Evolutionary conservation across 2,329 filamentous ascomycete species (phyloP).

Genomic region (Cladosporium sp.): DNA sequence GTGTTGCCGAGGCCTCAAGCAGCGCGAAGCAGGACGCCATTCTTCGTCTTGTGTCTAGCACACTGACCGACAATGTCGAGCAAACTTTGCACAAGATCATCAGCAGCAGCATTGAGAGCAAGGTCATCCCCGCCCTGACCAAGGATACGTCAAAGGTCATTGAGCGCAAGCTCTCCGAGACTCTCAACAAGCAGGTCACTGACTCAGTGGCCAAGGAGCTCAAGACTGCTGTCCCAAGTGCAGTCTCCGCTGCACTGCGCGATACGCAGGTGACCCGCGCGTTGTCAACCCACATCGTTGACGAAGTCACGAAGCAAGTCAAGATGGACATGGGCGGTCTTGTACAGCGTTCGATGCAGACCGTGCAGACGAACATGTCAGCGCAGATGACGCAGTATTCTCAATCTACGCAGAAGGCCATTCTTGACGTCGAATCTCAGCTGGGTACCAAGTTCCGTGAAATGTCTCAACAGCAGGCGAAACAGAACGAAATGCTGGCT

Average conservation of each 20-base stretch:
- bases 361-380: slow-evolving; percentile 45
- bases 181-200: slow-evolving; percentile 63
- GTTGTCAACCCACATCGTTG: slow-evolving; percentile 67
- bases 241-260: slow-evolving; percentile 63
- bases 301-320: slow-evolving; percentile 53
- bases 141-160: slow-evolving; percentile 63
- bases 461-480: slow-evolving; percentile 1
- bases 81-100: slow-evolving; percentile 74
- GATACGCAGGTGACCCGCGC: slow-evolving; percentile 67
- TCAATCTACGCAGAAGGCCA: slow-evolving; percentile 60
- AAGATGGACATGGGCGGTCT: slow-evolving; percentile 14
- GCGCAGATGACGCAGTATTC: slow-evolving; percentile 51
- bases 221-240: slow-evolving; percentile 62
- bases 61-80: slow-evolving; percentile 66
- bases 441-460: slow-evolving; percentile 7
- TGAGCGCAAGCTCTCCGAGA: slow-evolving; percentile 64
- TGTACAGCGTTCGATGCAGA: slow-evolving; percentile 65
- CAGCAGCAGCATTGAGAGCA: slow-evolving; percentile 66
- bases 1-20: slow-evolving; percentile 57
- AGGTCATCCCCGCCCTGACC: slow-evolving; percentile 70
- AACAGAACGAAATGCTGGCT: slow-evolving; percentile 8
- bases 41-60: slow-evolving; percentile 62
- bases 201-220: slow-evolving; percentile 67
- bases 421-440: slow-evolving; percentile 57
- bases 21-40: slow-evolving; percentile 65